Base-by-base conservation (phyloP, 108 stramenopile species). In the Fistulifera pelliculosa region DNA sequence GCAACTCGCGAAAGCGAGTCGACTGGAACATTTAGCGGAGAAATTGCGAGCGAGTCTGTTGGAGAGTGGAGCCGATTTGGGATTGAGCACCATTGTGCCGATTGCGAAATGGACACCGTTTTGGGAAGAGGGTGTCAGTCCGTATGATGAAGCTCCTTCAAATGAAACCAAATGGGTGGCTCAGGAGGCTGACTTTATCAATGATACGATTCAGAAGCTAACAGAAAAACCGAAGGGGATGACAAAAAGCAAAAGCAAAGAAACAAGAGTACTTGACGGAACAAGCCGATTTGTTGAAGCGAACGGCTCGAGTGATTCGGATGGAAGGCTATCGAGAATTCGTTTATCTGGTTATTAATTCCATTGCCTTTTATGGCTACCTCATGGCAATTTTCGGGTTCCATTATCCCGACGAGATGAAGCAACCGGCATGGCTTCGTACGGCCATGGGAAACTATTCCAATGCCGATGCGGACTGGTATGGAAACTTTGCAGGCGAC, bases 401-500 rank as follows among this genome's bases (percentile, higher is more conserved):
- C 53, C 81, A 75, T 44, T 80, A 60, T 27, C 64, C 73, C 10
- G 80, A 85, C 18, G 74, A 73, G 31, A 58, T 65, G 0, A 42
- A 40, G 1, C 83, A 89, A 52, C 84, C 81, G 0, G 21, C 21
- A 0, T 75, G 64, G 42, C 57, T 86, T 12, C 51, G 65, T 38
- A 39, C 49, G 2, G 41, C 86, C 52, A 66, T 80, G 41, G 71
- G 83, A 14, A 58, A 75, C 39, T 55, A 73, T 65, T 51, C 54
- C 14, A 79, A 86, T 67, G 69, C 49, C 1, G 69, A 69, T 21
- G 93, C 93, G 24, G 88, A 94, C 62, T 90, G 88, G 88, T 27
- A 66, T 56, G 70, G 88, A 10, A 94, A 94, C 52, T 87, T 87
- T 49, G 76, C 79, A 2, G 93, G 93, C 0, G 93, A 90, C 58